These are phyloP conservation scores for Leucosporidium scottii DNA, from an alignment of 768 basidiomycete species.

Conservation along the genomic window DNA sequence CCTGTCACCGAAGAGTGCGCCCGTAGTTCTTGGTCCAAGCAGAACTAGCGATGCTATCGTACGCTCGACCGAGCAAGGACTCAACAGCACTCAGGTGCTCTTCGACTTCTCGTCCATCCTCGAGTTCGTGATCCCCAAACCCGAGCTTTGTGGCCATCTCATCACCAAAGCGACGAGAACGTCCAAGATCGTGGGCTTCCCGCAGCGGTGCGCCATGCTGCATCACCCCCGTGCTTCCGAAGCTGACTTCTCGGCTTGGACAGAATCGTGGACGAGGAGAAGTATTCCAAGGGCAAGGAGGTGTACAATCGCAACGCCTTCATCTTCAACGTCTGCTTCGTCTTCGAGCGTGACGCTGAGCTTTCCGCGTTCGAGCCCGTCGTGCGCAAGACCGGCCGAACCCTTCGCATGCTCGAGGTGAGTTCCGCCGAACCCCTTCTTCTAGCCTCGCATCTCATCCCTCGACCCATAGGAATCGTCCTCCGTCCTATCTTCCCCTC, in stretches of 20 bases:
- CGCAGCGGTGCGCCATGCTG: constrained; percentile 55
- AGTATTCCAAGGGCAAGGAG: constrained; percentile 36
- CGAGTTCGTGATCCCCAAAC: constrained; percentile 86
- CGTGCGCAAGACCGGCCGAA: constrained; percentile 86
- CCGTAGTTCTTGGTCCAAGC: constrained; percentile 1
- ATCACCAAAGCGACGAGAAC: constrained; percentile 74
- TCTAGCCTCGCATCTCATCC: background rate
- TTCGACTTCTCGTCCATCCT: constrained; percentile 88
- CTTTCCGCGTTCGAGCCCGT: constrained; percentile 93
- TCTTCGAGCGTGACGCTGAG: constrained; percentile 84
- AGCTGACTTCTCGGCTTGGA: background rate
- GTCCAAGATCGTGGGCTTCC: constrained; percentile 86
- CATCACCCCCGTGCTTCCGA: background rate
- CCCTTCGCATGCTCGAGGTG: constrained; percentile 83
- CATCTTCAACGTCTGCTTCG: constrained; percentile 85
- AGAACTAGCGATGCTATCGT: constrained; percentile 8
- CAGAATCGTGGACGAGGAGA: constrained; percentile 33
- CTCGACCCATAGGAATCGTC: constrained; percentile 67
- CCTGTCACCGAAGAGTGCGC: background rate
- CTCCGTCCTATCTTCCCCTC: constrained; percentile 65
- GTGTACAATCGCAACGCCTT: constrained; percentile 63
- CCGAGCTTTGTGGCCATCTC: constrained; percentile 75
- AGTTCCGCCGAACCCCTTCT: constrained; percentile 35
- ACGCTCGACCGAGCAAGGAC: constrained; percentile 15
- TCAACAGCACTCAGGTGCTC: constrained; percentile 43